These are phyloP conservation scores for Xylaria digitata DNA, from an alignment of 2,329 filamentous ascomycete species.

Conservation along the genomic window DNA sequence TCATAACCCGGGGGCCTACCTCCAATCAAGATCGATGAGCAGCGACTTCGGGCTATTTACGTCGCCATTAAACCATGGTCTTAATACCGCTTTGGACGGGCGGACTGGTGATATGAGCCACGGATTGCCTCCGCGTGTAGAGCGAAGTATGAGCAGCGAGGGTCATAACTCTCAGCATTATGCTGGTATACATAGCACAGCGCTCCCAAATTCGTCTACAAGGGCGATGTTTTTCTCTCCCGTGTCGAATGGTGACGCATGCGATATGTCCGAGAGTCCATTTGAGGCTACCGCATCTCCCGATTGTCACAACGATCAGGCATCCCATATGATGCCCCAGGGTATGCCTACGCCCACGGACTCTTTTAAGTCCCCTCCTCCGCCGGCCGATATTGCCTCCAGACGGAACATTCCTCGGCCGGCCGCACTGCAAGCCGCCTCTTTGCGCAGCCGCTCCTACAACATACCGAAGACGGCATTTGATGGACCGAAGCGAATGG, in stretches of 20 bases:
- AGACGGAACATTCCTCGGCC: conserved; percentile 63
- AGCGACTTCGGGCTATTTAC: conserved; percentile 39
- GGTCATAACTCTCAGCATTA: conserved; percentile 40
- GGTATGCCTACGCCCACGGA: conserved; percentile 48
- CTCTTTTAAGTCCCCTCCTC: conserved; percentile 61
- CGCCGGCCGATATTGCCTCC: conserved; percentile 64
- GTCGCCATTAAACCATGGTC: conserved; percentile 23
- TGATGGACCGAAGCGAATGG: conserved; percentile 59
- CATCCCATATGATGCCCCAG: conserved; percentile 35
- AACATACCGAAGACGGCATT: conserved; percentile 59
- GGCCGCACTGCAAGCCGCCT: conserved; percentile 60
- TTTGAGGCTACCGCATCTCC: conserved; percentile 36
- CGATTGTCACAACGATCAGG: conserved; percentile 35
- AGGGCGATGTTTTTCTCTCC: conserved; percentile 42
- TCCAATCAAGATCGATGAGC: conserved; percentile 37
- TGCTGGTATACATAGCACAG: conserved; percentile 35
- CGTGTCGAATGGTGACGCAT: conserved; percentile 36
- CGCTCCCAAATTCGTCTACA: conserved; percentile 38
- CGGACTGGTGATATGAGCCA: conserved; percentile 26
- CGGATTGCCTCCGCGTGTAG: conserved; percentile 41
- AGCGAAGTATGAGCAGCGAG: conserved; percentile 41
- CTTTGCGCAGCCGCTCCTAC: conserved; percentile 58
- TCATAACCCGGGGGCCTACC: conserved; percentile 34
- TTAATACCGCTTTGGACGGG: conserved; percentile 8
- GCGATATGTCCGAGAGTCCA: conserved; percentile 36